Evolutionary conservation across 176 grass and related monocot species (phyloP).

Genomic region (Themeda triandra): DNA sequence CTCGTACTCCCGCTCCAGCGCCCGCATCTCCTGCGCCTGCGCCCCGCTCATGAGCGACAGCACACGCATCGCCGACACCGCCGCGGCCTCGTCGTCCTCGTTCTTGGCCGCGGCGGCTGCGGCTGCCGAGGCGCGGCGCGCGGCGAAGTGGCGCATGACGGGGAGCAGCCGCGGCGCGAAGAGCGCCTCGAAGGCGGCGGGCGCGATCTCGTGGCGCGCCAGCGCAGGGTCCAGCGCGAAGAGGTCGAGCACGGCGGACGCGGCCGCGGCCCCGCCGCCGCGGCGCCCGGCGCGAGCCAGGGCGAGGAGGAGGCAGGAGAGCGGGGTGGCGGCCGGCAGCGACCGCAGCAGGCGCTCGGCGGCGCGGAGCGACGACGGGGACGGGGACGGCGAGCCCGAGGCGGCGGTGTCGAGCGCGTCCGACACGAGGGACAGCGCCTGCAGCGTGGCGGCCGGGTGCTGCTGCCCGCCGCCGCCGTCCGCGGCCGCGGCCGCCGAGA

Average conservation of each 20-base stretch:
- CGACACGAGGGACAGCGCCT: conserved; percentile 50
- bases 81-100: conserved; percentile 28
- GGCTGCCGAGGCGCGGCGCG: conserved; percentile 42
- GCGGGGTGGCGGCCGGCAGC: conserved; percentile 27
- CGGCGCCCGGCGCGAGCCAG: conserved; percentile 31
- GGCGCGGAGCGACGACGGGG: conserved; percentile 47
- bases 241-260: conserved; percentile 51
- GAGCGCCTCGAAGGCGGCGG: conserved; percentile 55
- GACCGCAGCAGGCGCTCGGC: conserved; percentile 50
- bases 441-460: conserved; percentile 33
- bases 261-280: conserved; percentile 6
- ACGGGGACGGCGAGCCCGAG: conserved; percentile 20
- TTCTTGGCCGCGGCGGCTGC: conserved; percentile 11
- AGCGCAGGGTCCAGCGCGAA: conserved; percentile 59
- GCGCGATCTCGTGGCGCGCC: conserved; percentile 58
- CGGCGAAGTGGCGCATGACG: conserved; percentile 55
- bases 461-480: not conserved
- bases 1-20: conserved; percentile 55
- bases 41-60: conserved; percentile 59
- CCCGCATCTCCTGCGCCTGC: conserved; percentile 58
- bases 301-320: conserved; percentile 54
- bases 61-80: conserved; percentile 47
- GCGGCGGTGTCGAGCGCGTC: conserved; percentile 49
- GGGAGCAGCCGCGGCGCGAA: conserved; percentile 62
- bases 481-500: conserved; percentile 33